Base-by-base conservation (phyloP, 2,329 filamentous ascomycete species). In the Talaromyces sp. region DNA sequence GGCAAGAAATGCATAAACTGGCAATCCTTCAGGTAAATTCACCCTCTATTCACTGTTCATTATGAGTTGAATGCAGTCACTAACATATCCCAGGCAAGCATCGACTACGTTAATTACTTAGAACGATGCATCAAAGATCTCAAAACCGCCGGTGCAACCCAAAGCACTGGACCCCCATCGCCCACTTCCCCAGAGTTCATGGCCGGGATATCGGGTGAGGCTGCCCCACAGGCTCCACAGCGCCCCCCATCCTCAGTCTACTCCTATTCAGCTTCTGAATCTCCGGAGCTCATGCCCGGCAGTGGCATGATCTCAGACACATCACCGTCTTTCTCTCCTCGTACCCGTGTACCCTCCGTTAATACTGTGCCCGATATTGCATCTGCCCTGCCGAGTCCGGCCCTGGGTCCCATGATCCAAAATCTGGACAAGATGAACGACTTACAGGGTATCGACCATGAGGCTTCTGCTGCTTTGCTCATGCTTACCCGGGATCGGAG, bases 1-100 rank as follows among this genome's bases (percentile, higher is more conserved):
- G 91, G 6, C 84, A 87, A 61, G 93, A 97, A 67, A 97, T 97
- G 94, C 94, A 97, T 74, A 99, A 99, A 75, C 78, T 97, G 52
- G 91, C 92, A 14, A 97, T 97, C 63, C 76, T 97, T 46, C 91
- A 97, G 84, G 92, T 95, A 71, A 59, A 81, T 72, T 22, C 5
- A 29, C 41, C 32, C 16, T 8, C 22, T 16, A n/a, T n/a, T n/a
- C n/a, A n/a, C n/a, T n/a, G n/a, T n/a, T n/a, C n/a, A n/a, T n/a
- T n/a, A n/a, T n/a, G n/a, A n/a, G n/a, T n/a, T n/a, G 19, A 16
- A 39, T 39, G 16, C 46, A 10, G 22, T 30, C 6, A 35, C 55
- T 61, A 43, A 55, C 24, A 39, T 32, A 29, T 37, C 10, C 1
- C 59, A 96, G 91, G 93, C 93, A 4, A 94, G 91, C 42, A 97